These are phyloP conservation scores for Cryptosporidium felis DNA, from an alignment of 169 alveolate genomes.

Conservation along the genomic window DNA sequence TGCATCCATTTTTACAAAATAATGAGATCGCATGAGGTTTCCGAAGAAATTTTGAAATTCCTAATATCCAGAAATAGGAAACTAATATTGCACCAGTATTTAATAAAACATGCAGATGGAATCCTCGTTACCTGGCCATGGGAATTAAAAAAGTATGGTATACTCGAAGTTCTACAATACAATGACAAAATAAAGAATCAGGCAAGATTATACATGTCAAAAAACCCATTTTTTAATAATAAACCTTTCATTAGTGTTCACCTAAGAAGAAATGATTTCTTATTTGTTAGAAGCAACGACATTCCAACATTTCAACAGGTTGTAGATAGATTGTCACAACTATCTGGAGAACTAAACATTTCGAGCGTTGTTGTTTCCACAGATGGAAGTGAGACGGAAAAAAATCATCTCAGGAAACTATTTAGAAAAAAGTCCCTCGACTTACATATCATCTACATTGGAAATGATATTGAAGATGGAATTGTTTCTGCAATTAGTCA, in stretches of 20 bases:
- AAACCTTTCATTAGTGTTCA: conserved; percentile 42
- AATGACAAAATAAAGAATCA: background rate
- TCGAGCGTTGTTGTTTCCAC: conserved; percentile 27
- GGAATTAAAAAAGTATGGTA: conserved; percentile 17
- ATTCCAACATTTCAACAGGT: conserved; percentile 62
- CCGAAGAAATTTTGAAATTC: conserved; percentile 2
- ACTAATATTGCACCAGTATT: background rate
- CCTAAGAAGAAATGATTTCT: conserved; percentile 52
- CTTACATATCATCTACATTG: background rate
- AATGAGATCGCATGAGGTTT: conserved; percentile 15
- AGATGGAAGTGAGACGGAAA: conserved; percentile 10
- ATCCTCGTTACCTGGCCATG: conserved; percentile 67
- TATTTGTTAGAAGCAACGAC: conserved; percentile 10
- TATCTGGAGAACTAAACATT: conserved; percentile 8
- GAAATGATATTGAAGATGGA: conserved; percentile 39
- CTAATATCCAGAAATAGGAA: background rate
- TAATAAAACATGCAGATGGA: conserved; percentile 44
- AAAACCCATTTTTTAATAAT: background rate
- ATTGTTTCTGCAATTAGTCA: conserved; percentile 51
- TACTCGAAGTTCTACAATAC: background rate
- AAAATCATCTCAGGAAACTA: background rate
- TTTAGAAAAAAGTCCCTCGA: background rate
- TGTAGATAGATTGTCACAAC: background rate
- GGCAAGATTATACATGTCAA: conserved; percentile 8
- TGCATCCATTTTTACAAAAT: conserved; percentile 14